These are phyloP conservation scores for Aspergillus sp. DNA, from an alignment of 2,329 filamentous ascomycete genomes.

Conservation along the genomic window DNA sequence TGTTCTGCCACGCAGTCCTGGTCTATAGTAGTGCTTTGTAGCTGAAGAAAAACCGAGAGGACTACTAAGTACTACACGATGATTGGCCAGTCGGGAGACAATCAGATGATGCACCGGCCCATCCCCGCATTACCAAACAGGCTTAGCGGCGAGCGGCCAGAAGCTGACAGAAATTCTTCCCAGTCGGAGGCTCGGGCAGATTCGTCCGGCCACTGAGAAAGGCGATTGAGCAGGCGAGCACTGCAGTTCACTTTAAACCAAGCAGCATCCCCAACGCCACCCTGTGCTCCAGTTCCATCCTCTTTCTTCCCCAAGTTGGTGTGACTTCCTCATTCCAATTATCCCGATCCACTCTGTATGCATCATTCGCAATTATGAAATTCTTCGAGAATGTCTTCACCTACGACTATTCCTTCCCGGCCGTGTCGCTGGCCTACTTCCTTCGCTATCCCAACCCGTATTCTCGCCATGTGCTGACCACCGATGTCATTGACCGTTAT, in stretches of 20 bases:
- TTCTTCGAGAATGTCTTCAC: slow-evolving; percentile 58
- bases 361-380: slow-evolving; percentile 47
- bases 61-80: not conserved
- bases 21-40: not conserved
- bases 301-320: not conserved
- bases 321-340: not conserved
- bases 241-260: slow-evolving; percentile 4
- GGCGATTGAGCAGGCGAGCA: slow-evolving; percentile 22
- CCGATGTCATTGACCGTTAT: slow-evolving; percentile 65
- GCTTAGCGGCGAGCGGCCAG: slow-evolving; percentile 18
- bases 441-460: slow-evolving; percentile 69
- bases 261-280: slow-evolving; percentile 12
- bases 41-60: too few relatives aligned
- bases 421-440: slow-evolving; percentile 68
- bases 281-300: not conserved
- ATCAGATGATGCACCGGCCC: slow-evolving; percentile 10
- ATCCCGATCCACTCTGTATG: slow-evolving; percentile 14
- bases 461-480: slow-evolving; percentile 64
- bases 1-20: too few relatives aligned
- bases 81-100: slow-evolving; percentile 4
- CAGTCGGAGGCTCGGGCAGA: slow-evolving; percentile 15
- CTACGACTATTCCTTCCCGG: slow-evolving; percentile 66
- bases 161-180: slow-evolving; percentile 26
- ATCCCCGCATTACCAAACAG: slow-evolving; percentile 24
- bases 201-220: slow-evolving; percentile 20